Evolutionary conservation across 306 rosid genomes (phyloP), one percentile per base, ranked within the genome.

Genomic region (Prinsepia uniflora): DNA sequence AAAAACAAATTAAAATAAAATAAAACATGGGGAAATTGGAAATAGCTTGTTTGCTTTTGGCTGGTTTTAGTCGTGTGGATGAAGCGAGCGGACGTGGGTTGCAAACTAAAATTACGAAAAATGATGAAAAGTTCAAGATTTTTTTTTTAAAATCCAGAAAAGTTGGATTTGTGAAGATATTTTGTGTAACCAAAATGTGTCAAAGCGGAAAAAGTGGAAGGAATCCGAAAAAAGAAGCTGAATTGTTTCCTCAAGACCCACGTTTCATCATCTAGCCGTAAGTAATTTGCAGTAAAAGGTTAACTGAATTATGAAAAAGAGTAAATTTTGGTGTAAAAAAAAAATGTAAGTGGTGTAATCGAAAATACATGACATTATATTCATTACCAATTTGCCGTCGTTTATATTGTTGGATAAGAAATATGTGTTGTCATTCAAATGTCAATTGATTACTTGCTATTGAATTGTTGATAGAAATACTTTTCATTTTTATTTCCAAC

Each of bases 211-310:
- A 76, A 69, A 39, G 48, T 4, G 53, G 39, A 13, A 36, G 59
- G 76, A 64, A 71, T 70, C 43, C 13, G 67, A 57, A 63, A 39
- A 7, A 58, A 49, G 55, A 65, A 65, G 44, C 57, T 42, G 45
- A 70, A 57, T 42, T 46, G 48, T 46, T 50, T 12, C 54, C 13
- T 52, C 76, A 47, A 76, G 36, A 30, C 36, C 36, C 36, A 30
- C 36, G 4, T 59, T 45, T 71, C 18, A 57, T 73, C 75, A 60
- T 52, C 30, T n/a, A 15, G 11, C 13, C 52, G 17, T 12, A 5
- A 20, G 61, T 10, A 36, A 55, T 10, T 55, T 4, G 12, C 7
- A 20, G 69, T 18, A 5, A 12, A 20, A 55, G 52, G 10, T 24
- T 30, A 2, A 2, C 3, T 30, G 36, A 30, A 30, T 30, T 30